Evolutionary conservation across 495 filamentous ascomycete genomes (phyloP).

Genomic region (Penicillium canescens): DNA sequence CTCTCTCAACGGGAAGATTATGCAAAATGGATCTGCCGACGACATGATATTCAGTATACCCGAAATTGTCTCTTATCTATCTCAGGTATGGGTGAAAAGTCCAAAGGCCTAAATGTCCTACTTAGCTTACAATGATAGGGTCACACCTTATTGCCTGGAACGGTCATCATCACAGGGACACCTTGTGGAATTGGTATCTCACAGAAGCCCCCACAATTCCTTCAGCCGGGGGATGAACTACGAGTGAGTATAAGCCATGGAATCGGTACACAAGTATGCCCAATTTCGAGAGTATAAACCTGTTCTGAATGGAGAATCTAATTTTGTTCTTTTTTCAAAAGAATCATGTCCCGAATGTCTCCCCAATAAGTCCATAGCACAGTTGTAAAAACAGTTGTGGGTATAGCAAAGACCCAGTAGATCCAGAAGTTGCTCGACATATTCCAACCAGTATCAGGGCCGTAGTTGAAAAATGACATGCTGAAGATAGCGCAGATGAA

Average conservation of each 20-base stretch:
- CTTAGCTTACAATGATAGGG: constrained; percentile 1
- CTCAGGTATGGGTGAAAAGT: constrained; percentile 39
- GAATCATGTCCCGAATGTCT: not conserved
- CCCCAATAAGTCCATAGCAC: constrained; percentile 6
- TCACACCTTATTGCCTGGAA: constrained; percentile 11
- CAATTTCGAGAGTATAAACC: constrained; percentile 1
- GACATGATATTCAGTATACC: constrained; percentile 73
- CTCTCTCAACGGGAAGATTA: constrained; percentile 61
- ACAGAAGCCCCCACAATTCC: constrained; percentile 10
- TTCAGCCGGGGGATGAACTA: constrained; percentile 13
- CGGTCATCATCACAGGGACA: constrained; percentile 18
- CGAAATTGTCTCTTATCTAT: constrained; percentile 65
- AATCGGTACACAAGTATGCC: constrained; percentile 9
- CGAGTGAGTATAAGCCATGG: constrained; percentile 11
- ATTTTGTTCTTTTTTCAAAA: not conserved
- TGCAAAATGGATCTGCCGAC: constrained; percentile 52
- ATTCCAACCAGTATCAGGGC: constrained; percentile 16
- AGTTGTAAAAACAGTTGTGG: constrained; percentile 16
- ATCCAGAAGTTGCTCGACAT: constrained; percentile 32
- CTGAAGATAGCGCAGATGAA: constrained; percentile 36
- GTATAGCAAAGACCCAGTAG: constrained; percentile 30
- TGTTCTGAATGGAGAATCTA: not conserved
- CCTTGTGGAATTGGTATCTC: constrained; percentile 20
- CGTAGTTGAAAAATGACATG: constrained; percentile 29
- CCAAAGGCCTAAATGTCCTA: not conserved